These are phyloP conservation scores for Lentinula raphanica DNA, from an alignment of 768 basidiomycete genomes.

Conservation along the genomic window DNA sequence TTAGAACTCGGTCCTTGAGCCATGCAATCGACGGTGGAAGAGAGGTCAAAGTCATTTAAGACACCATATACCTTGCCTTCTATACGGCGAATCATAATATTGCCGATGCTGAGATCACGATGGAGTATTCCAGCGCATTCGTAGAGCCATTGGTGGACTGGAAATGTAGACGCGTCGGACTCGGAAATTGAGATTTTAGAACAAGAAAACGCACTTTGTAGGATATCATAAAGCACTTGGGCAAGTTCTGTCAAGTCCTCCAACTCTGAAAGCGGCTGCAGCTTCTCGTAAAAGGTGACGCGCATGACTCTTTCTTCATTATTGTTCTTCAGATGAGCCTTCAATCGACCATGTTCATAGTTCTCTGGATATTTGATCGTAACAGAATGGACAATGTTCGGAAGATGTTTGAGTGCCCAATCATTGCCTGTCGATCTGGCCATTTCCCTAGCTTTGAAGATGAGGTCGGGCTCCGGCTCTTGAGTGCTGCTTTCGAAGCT, in stretches of 20 bases:
- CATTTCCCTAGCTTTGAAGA: background rate
- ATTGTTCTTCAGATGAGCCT: background rate
- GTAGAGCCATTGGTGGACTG: background rate
- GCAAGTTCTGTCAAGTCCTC: background rate
- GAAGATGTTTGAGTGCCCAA: slow-evolving; percentile 3
- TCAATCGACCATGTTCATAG: background rate
- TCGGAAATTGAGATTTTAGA: too few species aligned
- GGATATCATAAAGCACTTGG: background rate
- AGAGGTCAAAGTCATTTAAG: background rate
- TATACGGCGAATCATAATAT: background rate
- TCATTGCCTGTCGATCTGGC: background rate
- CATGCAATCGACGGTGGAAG: background rate
- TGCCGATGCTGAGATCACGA: background rate
- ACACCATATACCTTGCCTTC: background rate
- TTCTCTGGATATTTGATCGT: background rate
- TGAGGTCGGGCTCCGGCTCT: background rate
- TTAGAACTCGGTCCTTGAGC: background rate
- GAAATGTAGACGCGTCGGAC: background rate
- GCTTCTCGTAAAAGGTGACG: background rate
- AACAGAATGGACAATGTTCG: background rate
- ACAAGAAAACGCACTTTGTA: background rate
- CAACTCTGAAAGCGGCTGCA: background rate
- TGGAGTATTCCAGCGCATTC: background rate
- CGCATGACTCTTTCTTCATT: slow-evolving; percentile 5
- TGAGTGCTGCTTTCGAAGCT: background rate